These are phyloP conservation scores for Bipolaris victoriae DNA, from an alignment of 2,329 filamentous ascomycete species.

Conservation along the genomic window DNA sequence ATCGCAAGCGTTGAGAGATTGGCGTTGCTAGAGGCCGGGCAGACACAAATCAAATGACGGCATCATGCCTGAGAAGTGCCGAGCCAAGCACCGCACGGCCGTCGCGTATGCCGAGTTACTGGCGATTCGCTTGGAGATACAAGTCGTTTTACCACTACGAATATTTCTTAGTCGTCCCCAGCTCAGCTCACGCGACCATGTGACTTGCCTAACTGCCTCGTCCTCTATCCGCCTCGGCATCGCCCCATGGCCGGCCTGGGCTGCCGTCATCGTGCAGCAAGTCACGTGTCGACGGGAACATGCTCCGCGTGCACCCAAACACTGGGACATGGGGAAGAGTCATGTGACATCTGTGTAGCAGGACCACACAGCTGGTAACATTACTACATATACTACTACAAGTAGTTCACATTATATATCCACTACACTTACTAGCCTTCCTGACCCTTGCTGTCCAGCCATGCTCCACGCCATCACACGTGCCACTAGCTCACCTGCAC, in stretches of 20 bases:
- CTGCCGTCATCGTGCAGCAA: neutral
- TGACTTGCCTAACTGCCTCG: neutral
- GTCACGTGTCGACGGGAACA: neutral
- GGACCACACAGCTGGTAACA: too few species aligned
- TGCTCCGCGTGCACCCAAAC: too few species aligned
- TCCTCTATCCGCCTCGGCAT: neutral
- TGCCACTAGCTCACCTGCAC: too few species aligned
- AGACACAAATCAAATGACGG: slow-evolving; percentile 19
- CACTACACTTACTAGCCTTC: too few species aligned
- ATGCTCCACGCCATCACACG: too few species aligned
- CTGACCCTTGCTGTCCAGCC: too few species aligned
- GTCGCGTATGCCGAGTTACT: neutral
- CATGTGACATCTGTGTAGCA: too few species aligned
- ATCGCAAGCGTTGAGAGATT: slow-evolving; percentile 7
- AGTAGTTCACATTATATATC: too few species aligned
- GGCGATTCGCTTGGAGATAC: neutral
- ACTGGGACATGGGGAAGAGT: too few species aligned
- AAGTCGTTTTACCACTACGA: too few species aligned
- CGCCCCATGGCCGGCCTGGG: neutral
- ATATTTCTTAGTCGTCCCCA: neutral
- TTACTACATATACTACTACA: too few species aligned
- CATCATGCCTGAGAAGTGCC: slow-evolving; percentile 21
- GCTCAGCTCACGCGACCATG: neutral
- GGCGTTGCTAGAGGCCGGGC: slow-evolving; percentile 2
- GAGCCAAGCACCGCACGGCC: slow-evolving; percentile 12